phyloP scores from a whole-genome alignment of 805 yeast species.

The Metschnikowia bowlesiae region DNA sequence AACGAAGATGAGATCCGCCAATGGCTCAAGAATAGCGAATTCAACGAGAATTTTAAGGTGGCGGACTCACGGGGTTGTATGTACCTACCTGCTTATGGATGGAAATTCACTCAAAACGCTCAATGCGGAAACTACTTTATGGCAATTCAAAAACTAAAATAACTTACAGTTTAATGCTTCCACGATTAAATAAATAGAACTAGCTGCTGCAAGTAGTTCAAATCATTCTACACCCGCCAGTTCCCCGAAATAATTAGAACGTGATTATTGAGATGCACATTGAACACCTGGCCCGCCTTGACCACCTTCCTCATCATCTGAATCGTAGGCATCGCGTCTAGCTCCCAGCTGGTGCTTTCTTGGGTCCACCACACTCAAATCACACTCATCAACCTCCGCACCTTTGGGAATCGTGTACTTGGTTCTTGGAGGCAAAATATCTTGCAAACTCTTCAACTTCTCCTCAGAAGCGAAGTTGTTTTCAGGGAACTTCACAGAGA shows the following conservation, averaged over 20 bases:
- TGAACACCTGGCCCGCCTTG: conserved; percentile 24
- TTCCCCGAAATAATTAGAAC: background rate
- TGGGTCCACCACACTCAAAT: conserved; percentile 64
- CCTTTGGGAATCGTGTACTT: conserved; percentile 58
- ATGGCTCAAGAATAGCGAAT: conserved; percentile 49
- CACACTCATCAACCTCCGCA: conserved; percentile 78
- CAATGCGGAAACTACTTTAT: conserved; percentile 80
- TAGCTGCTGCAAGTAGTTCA: background rate
- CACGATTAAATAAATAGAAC: conserved; percentile 4
- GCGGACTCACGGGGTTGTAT: conserved; percentile 72
- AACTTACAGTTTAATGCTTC: background rate
- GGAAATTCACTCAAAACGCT: conserved; percentile 64
- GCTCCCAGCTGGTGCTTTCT: conserved; percentile 46
- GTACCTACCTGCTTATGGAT: conserved; percentile 79
- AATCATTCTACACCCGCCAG: background rate
- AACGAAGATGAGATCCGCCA: conserved; percentile 65
- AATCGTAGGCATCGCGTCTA: conserved; percentile 42
- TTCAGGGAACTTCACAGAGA: conserved; percentile 84
- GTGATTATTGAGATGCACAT: conserved; percentile 22
- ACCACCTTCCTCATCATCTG: conserved; percentile 42
- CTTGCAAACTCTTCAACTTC: conserved; percentile 66
- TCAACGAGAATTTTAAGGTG: conserved; percentile 44
- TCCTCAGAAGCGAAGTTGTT: conserved; percentile 71
- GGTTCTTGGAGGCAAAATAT: conserved; percentile 74
- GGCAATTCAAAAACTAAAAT: conserved; percentile 60